Percentiles rank a stretch among this genome's conserved stretches.
Conservation (phyloP, 257 asterid genomes). For the Eucommia ulmoides region DNA sequence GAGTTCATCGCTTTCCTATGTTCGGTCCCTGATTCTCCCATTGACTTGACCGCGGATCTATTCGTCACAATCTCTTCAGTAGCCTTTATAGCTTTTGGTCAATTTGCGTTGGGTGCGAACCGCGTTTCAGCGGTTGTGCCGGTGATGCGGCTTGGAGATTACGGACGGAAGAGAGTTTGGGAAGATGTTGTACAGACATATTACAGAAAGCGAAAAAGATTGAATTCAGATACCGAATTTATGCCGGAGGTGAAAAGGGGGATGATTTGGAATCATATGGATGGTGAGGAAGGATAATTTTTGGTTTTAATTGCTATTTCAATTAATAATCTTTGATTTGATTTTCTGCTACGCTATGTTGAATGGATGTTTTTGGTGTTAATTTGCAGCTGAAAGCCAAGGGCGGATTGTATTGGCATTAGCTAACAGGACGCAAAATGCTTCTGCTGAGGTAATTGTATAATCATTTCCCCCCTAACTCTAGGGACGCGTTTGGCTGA, state of each 20-base stretch:
- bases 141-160: slow-evolving; percentile 3
- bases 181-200: slow-evolving; percentile 21
- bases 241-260: slow-evolving; percentile 17
- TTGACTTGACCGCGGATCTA: slow-evolving; percentile 21
- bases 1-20: slow-evolving; percentile 42
- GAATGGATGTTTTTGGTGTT: background rate
- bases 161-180: slow-evolving; percentile 3
- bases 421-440: slow-evolving; percentile 11
- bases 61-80: slow-evolving; percentile 40
- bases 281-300: slow-evolving; percentile 14
- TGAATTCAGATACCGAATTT: slow-evolving; percentile 14
- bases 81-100: slow-evolving; percentile 27
- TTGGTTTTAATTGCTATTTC: background rate
- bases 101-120: slow-evolving; percentile 21
- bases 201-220: slow-evolving; percentile 45
- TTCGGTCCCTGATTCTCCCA: slow-evolving; percentile 54
- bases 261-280: slow-evolving; percentile 6
- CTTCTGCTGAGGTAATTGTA: slow-evolving; percentile 30
- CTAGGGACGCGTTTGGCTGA: background rate
- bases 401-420: slow-evolving; percentile 8
- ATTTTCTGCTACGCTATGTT: background rate
- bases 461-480: background rate
- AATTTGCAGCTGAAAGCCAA: slow-evolving; percentile 25
- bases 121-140: slow-evolving; percentile 10
- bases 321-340: background rate